These are phyloP conservation scores for Multifurca ochricompacta DNA, from an alignment of 768 basidiomycete genomes.

Conservation along the genomic window DNA sequence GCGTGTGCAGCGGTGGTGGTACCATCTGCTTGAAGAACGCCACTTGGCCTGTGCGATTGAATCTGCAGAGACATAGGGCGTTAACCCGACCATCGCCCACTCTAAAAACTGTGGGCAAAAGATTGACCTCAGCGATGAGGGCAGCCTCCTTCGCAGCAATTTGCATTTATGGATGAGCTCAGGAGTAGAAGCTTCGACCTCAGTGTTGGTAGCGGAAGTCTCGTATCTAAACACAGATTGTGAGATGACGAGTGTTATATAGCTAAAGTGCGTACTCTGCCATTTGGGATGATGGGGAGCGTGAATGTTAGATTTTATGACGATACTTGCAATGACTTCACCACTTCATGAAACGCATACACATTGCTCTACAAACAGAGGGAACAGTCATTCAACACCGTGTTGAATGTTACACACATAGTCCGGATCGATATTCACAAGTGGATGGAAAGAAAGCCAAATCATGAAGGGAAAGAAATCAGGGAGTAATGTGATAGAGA, in stretches of 20 bases:
- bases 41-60: background rate
- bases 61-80: background rate
- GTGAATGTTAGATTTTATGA: too few species aligned
- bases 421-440: background rate
- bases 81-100: background rate
- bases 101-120: too few species aligned
- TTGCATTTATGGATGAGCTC: conserved; percentile 3
- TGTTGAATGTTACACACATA: conserved; percentile 11
- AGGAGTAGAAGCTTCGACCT: conserved; percentile 16
- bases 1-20: conserved; percentile 50
- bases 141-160: conserved; percentile 12
- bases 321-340: conserved; percentile 8
- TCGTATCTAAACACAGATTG: conserved; percentile 7
- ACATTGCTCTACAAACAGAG: background rate
- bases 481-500: conserved; percentile 3
- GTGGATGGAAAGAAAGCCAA: background rate
- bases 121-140: conserved; percentile 2
- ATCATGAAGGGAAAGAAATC: background rate
- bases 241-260: background rate
- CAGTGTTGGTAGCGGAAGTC: conserved; percentile 11
- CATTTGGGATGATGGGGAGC: conserved; percentile 9
- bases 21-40: conserved; percentile 18
- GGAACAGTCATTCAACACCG: background rate
- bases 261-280: conserved; percentile 1
- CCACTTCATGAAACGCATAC: background rate